Evolutionary conservation across 2,329 filamentous ascomycete genomes (phyloP).

Genomic region (Amylocarpus encephaloides): DNA sequence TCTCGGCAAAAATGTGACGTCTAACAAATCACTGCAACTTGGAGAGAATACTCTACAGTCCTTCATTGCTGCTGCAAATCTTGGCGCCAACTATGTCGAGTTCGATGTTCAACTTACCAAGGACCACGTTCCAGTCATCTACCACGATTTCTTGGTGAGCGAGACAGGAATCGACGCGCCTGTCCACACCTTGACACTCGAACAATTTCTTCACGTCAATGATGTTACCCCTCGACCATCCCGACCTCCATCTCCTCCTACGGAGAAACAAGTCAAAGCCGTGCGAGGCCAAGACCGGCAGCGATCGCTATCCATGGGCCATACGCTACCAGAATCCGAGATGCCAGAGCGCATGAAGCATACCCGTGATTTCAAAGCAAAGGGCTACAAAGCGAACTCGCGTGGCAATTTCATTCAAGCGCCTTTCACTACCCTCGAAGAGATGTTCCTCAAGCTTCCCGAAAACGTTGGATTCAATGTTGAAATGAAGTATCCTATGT

Average conservation of each 20-base stretch:
- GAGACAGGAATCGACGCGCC: slow-evolving; percentile 97
- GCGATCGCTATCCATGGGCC: slow-evolving; percentile 32
- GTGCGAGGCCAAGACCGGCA: slow-evolving; percentile 28
- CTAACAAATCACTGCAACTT: slow-evolving; percentile 81
- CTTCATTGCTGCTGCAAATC: slow-evolving; percentile 90
- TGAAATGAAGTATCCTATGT: slow-evolving; percentile 98
- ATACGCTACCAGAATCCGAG: slow-evolving; percentile 21
- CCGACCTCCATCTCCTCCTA: slow-evolving; percentile 40
- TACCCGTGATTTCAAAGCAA: slow-evolving; percentile 87
- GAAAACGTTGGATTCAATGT: slow-evolving; percentile 91
- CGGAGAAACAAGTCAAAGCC: slow-evolving; percentile 22
- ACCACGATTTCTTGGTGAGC: slow-evolving; percentile 96
- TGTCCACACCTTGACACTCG: slow-evolving; percentile 87
- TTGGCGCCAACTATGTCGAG: slow-evolving; percentile 72
- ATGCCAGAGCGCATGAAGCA: slow-evolving; percentile 88
- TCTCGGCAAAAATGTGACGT: slow-evolving; percentile 81
- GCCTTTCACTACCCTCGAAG: slow-evolving; percentile 90
- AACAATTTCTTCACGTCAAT: slow-evolving; percentile 86
- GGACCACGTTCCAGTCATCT: slow-evolving; percentile 95
- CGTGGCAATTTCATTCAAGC: slow-evolving; percentile 93
- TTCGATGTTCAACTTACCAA: slow-evolving; percentile 97
- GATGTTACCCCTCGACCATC: slow-evolving; percentile 41
- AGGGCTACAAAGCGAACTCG: slow-evolving; percentile 93
- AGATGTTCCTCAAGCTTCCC: slow-evolving; percentile 81
- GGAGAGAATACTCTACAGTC: slow-evolving; percentile 95